Evolutionary conservation across 805 yeast genomes (phyloP).

Genomic region (Metschnikowia cubensis): DNA sequence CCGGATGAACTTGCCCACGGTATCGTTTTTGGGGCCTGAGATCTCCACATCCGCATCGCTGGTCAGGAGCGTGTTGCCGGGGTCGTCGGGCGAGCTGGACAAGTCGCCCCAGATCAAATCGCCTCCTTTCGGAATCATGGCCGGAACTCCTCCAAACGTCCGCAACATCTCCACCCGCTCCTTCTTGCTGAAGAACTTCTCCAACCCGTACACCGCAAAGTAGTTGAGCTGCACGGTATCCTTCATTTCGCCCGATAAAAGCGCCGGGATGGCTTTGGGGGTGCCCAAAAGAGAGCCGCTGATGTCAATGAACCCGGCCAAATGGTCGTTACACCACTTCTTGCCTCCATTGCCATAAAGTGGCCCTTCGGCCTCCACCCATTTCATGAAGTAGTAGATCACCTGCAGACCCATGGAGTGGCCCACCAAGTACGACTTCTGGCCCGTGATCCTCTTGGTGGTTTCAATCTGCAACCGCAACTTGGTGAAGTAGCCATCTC

Average conservation of each 20-base stretch:
- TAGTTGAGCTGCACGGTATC: conserved; percentile 94
- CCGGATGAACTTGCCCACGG: conserved; percentile 73
- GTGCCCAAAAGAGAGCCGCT: conserved; percentile 91
- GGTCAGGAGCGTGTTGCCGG: conserved; percentile 26
- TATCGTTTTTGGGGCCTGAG: conserved; percentile 28
- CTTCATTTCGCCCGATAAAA: conserved; percentile 96
- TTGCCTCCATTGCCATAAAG: conserved; percentile 88
- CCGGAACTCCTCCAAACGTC: conserved; percentile 90
- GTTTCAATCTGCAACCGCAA: conserved; percentile 72
- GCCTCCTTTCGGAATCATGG: conserved; percentile 97
- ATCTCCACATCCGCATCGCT: conserved; percentile 16
- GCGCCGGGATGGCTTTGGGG: conserved; percentile 88
- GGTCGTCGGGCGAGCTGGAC: conserved; percentile 69
- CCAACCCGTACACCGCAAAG: conserved; percentile 89
- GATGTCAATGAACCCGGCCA: conserved; percentile 79
- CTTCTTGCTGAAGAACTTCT: conserved; percentile 83
- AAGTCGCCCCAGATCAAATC: conserved; percentile 81
- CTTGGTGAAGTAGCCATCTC: conserved; percentile 82
- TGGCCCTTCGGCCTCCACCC: conserved; percentile 90
- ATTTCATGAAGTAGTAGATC: conserved; percentile 81
- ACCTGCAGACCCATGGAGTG: conserved; percentile 98
- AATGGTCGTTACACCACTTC: conserved; percentile 79
- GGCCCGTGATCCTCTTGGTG: conserved; percentile 44
- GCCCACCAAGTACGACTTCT: conserved; percentile 75
- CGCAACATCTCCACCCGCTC: conserved; percentile 85